Conservation (phyloP, 768 basidiomycete species). For the Podaxis sp. region DNA sequence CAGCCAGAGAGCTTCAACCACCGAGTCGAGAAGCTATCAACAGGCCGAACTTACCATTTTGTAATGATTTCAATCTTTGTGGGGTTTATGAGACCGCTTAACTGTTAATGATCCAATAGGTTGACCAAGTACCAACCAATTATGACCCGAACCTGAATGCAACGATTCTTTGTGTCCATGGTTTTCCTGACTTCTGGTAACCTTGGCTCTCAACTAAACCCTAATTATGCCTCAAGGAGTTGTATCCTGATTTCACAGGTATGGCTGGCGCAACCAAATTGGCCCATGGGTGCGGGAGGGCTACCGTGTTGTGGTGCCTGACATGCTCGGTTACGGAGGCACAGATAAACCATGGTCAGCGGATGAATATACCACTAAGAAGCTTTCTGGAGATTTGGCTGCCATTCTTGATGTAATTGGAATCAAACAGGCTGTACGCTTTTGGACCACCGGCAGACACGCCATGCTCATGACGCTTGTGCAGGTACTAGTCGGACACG, state of each 20-base stretch:
- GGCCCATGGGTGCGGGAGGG: constrained; percentile 63
- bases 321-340: constrained; percentile 66
- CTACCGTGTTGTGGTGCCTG: constrained; percentile 61
- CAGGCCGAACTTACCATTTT: constrained; percentile 68
- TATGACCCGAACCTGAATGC: constrained; percentile 39
- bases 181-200: constrained; percentile 70
- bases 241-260: constrained; percentile 37
- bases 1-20: constrained; percentile 53
- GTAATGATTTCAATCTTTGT: constrained; percentile 28
- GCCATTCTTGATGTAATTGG: constrained; percentile 61
- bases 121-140: constrained; percentile 57
- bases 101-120: constrained; percentile 23
- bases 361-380: constrained; percentile 58
- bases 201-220: neutral
- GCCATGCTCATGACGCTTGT: neutral
- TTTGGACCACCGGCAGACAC: neutral
- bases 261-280: constrained; percentile 77
- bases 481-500: constrained; percentile 73
- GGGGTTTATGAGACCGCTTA: neutral
- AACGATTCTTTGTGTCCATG: constrained; percentile 75
- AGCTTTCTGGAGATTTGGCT: constrained; percentile 59
- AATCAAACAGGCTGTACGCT: constrained; percentile 53
- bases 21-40: constrained; percentile 48
- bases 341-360: constrained; percentile 61
- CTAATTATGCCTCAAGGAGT: neutral